Percentiles rank a stretch among this genome's conserved stretches.
Conservation (phyloP, 208 protist genomes). For the Histomonas meleagridis region DNA sequence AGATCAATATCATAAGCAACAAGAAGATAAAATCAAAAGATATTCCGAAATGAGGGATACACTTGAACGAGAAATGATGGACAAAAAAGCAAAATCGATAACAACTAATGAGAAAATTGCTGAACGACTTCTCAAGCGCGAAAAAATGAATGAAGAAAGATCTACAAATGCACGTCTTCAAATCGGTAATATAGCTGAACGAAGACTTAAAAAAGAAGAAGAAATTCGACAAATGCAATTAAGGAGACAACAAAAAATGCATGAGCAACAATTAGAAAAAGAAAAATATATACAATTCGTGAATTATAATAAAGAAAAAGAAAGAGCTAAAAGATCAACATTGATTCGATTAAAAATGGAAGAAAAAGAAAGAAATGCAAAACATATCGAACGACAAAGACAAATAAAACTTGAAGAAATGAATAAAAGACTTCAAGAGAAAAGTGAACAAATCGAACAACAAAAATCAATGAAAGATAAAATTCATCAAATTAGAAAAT, state of each 20-base stretch:
- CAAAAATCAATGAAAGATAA: neutral
- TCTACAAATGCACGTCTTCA: neutral
- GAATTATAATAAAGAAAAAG: neutral
- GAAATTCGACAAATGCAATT: neutral
- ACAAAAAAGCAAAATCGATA: neutral
- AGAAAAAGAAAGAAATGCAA: constrained; percentile 13
- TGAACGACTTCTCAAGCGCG: neutral
- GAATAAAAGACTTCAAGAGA: neutral
- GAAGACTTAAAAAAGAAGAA: neutral
- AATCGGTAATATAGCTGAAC: neutral
- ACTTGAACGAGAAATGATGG: neutral
- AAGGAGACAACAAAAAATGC: neutral
- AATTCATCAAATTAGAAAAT: neutral
- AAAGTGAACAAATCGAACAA: neutral
- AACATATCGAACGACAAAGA: neutral
- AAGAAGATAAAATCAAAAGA: neutral
- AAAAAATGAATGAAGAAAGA: neutral
- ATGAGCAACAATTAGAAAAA: too few relatives aligned
- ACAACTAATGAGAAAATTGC: constrained; percentile 24
- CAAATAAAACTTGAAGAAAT: neutral
- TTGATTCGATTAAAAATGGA: neutral
- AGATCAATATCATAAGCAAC: neutral
- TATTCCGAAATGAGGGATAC: neutral
- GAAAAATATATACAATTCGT: neutral
- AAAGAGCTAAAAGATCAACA: neutral